phyloP scores from a whole-genome alignment of 73 alveolate genomes.

The Symbiodinium natans region DNA sequence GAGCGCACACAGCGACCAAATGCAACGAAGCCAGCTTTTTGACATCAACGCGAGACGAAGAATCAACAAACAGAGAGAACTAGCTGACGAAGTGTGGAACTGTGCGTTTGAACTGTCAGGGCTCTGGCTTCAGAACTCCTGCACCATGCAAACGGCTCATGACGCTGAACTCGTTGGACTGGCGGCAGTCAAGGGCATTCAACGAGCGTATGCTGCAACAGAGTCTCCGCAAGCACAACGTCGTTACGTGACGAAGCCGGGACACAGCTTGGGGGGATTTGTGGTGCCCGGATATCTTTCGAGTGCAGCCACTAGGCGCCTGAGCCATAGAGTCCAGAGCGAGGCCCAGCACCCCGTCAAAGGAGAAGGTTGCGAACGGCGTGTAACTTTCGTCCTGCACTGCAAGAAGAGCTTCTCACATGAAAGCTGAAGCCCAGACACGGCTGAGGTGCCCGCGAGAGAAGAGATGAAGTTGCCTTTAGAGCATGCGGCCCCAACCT shows the following conservation, averaged over 20 bases:
- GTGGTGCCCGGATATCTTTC: background rate
- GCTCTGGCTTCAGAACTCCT: constrained; percentile 27
- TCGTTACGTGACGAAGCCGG: background rate
- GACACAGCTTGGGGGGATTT: background rate
- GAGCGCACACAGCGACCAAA: background rate
- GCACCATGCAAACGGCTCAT: constrained; percentile 41
- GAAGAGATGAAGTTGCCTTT: constrained; percentile 88
- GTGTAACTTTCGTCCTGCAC: constrained; percentile 62
- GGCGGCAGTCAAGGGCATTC: background rate
- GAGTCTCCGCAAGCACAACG: background rate
- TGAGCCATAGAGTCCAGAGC: constrained; percentile 87
- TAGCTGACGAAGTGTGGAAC: background rate
- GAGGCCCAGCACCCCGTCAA: constrained; percentile 93
- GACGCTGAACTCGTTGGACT: constrained; percentile 85
- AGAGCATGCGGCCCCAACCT: constrained; percentile 82
- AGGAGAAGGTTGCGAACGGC: constrained; percentile 86
- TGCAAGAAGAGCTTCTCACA: background rate
- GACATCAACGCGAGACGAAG: too few species aligned
- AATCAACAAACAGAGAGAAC: background rate
- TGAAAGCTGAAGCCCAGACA: too few species aligned
- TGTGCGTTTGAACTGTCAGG: too few species aligned
- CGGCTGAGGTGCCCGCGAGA: background rate
- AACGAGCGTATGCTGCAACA: too few species aligned
- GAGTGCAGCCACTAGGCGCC: background rate
- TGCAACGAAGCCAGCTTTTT: too few species aligned